Conservation (phyloP, 441 rosid genomes). For the Francoa sonchifolia region DNA sequence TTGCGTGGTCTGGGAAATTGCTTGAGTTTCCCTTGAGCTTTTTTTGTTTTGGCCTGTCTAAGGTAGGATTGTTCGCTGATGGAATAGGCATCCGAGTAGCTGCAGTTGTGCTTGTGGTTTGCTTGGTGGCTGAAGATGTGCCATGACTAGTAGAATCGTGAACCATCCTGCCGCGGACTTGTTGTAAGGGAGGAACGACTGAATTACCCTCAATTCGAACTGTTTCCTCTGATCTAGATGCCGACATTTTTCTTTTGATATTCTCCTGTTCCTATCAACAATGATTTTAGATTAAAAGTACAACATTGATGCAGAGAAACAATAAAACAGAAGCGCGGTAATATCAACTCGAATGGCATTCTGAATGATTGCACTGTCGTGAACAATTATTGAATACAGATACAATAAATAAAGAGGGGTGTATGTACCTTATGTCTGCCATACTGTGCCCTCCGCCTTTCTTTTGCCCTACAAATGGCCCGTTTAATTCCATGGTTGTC, state of each 20-base stretch:
- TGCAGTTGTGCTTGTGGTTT: too few relatives aligned
- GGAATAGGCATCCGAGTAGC: too few relatives aligned
- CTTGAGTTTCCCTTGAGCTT: background rate
- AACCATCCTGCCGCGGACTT: background rate
- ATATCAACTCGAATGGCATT: background rate
- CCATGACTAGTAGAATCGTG: background rate
- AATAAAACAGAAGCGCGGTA: background rate
- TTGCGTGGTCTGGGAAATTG: background rate
- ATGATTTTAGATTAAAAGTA: background rate
- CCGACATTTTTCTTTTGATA: conserved; percentile 23
- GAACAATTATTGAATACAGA: background rate
- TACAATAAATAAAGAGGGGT: background rate
- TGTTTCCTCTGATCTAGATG: background rate
- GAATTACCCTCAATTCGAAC: too few relatives aligned
- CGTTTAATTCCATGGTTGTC: conserved; percentile 85
- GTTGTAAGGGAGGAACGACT: too few relatives aligned
- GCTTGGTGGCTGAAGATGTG: background rate
- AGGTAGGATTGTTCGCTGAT: background rate
- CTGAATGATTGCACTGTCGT: background rate
- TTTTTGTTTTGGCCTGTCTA: background rate
- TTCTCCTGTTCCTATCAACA: conserved; percentile 37
- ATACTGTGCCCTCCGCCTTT: conserved; percentile 43
- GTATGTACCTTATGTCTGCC: conserved; percentile 34
- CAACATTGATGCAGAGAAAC: background rate
- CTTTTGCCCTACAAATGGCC: conserved; percentile 82